Conservation (phyloP, 2,329 filamentous ascomycete genomes). For the Cladorrhinum sp. region DNA sequence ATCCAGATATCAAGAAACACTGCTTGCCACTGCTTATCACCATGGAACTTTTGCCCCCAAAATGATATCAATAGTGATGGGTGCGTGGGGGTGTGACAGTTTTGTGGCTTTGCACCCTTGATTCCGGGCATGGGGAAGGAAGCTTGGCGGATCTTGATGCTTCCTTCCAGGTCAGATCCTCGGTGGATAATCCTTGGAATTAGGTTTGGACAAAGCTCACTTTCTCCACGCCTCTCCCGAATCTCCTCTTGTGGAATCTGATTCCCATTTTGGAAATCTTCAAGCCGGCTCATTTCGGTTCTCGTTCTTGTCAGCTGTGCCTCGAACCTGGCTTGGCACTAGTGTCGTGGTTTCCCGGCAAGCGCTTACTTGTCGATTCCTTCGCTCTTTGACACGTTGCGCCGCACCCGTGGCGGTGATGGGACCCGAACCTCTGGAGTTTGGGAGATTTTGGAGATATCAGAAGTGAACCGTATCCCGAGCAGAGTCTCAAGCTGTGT, state of each 20-base stretch:
- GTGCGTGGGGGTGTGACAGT: too few relatives aligned
- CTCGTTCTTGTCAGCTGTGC: not conserved
- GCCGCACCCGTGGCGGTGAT: not conserved
- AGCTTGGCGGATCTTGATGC: not conserved
- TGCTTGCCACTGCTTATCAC: not conserved
- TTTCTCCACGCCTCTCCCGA: not conserved
- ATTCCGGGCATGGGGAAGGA: not conserved
- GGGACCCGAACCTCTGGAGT: not conserved
- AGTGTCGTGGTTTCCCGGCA: not conserved
- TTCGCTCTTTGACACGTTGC: not conserved
- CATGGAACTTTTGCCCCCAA: not conserved
- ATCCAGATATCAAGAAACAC: not conserved
- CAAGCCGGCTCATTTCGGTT: not conserved
- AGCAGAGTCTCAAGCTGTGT: too few relatives aligned
- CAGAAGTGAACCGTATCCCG: too few relatives aligned
- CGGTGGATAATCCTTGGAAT: not conserved
- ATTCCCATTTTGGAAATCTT: not conserved
- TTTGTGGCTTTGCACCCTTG: too few relatives aligned
- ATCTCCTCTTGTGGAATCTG: not conserved
- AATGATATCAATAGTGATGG: too few relatives aligned
- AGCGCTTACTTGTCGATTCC: not conserved
- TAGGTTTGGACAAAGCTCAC: not conserved
- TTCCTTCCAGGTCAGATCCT: not conserved
- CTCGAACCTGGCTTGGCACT: not conserved
- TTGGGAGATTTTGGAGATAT: not conserved